Evolutionary conservation across 306 rosid species (phyloP).

Genomic region (Prunus dulcis): DNA sequence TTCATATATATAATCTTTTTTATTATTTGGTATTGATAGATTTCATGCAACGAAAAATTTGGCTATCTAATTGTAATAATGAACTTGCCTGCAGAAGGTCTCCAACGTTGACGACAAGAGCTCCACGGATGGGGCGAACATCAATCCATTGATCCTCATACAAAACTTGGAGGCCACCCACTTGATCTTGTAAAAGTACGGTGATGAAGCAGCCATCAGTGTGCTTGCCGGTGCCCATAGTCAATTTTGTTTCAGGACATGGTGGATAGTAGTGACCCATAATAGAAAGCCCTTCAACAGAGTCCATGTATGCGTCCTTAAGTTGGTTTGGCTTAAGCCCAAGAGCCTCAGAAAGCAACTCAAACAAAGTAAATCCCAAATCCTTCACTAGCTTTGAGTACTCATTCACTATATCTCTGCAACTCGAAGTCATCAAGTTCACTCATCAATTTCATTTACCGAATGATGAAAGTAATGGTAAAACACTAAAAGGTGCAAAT

Average conservation of each 20-base stretch:
- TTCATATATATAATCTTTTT: background rate
- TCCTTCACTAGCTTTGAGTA: slow-evolving; percentile 33
- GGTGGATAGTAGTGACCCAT: slow-evolving; percentile 14
- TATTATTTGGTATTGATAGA: background rate
- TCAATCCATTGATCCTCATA: slow-evolving; percentile 10
- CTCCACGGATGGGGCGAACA: background rate
- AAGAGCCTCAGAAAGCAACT: slow-evolving; percentile 8
- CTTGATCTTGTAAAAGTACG: slow-evolving; percentile 44
- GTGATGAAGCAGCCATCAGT: slow-evolving; percentile 37
- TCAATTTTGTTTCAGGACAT: slow-evolving; percentile 3
- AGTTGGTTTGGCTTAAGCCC: background rate
- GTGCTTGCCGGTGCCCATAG: slow-evolving; percentile 24
- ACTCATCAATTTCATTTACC: no score
- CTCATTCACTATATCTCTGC: slow-evolving; percentile 14
- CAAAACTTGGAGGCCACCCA: slow-evolving; percentile 52
- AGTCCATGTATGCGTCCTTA: background rate
- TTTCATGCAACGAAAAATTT: background rate
- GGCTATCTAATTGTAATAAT: background rate
- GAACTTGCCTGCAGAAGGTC: slow-evolving; percentile 22
- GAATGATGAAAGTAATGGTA: no score
- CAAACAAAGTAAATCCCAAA: slow-evolving; percentile 26
- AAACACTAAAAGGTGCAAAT: no score
- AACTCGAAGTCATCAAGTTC: background rate
- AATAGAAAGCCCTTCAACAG: background rate
- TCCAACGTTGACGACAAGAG: slow-evolving; percentile 12